Base-by-base conservation (phyloP, 1,284 basidiomycete species). In the Cryptococcus amylolentus region DNA sequence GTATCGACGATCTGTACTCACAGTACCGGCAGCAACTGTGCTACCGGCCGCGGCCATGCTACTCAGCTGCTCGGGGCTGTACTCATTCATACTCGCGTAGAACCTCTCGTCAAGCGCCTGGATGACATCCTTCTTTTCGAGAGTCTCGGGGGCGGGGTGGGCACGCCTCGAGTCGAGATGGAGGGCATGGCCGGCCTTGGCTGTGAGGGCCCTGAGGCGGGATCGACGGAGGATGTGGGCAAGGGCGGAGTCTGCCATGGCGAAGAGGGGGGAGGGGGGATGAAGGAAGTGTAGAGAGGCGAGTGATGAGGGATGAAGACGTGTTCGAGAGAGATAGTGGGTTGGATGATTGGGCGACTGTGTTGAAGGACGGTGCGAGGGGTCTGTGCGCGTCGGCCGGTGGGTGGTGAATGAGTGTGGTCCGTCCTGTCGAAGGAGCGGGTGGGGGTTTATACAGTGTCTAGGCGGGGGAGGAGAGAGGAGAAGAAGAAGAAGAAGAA, bases 211-310 rank as follows among this genome's bases (percentile, higher is more conserved):
- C 12, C 64, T 55, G 12, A 58, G 52, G 47, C 64, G 55, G 9
- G 64, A 66, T 27, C 65, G 56, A 18, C 63, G 56, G 27, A 61
- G 55, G 14, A 64, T 44, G 41, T 63, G 63, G 16, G 55, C 48
- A 18, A 63, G 51, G 23, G 52, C 43, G 0, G 56, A 57, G 13
- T 37, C 53, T 23, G 54, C 43, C 53, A 58, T 58, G 27, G 23
- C 51, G 55, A 38, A 40, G 16, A 31, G 26, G 57, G 54, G 41
- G 31, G 18, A 18, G 7, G n/a, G 45, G 43, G 31, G n/a, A n/a
- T 20, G 18, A 50, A 50, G 42, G 54, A 35, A 42, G 41, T 8
- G 41, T 18, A 1, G 23, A 42, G 23, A 23, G 4, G 41, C 43
- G 13, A 40, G 43, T 18, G 48, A 39, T 8, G 47, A 38, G 31